A percentile compares a stretch with the other conserved stretches of the same genome.
phyloP scores from a whole-genome alignment of 2,329 filamentous ascomycete species.

The Pestalotiopsis sp. region DNA sequence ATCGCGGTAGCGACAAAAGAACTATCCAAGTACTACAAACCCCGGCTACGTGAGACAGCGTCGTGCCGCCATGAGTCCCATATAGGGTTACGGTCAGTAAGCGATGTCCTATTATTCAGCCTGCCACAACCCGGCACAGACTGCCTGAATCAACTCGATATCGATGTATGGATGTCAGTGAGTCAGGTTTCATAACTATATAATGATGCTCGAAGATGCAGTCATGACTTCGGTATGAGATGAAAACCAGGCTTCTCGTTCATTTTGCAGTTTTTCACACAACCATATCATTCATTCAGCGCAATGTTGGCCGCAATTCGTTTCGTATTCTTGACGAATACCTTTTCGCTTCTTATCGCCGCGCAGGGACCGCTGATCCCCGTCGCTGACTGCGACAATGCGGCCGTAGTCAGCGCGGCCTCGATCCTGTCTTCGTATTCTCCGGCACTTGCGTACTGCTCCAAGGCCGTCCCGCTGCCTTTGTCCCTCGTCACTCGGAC shows the following conservation, averaged over 20 bases:
- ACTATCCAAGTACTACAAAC: neutral
- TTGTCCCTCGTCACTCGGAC: neutral
- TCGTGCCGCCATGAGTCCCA: neutral
- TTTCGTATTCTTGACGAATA: neutral
- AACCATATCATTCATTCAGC: neutral
- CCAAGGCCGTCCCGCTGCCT: neutral
- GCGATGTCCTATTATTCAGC: neutral
- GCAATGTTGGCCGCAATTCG: neutral
- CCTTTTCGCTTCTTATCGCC: neutral
- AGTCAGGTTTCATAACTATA: neutral
- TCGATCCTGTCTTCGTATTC: neutral
- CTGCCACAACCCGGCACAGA: neutral
- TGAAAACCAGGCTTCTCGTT: neutral
- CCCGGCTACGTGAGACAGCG: neutral
- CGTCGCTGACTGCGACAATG: neutral
- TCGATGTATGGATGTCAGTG: neutral
- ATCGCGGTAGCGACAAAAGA: neutral
- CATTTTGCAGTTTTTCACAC: neutral
- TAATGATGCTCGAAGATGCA: neutral
- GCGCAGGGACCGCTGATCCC: neutral
- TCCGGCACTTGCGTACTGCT: neutral
- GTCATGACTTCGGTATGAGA: neutral
- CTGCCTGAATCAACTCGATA: neutral
- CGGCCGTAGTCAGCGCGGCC: neutral
- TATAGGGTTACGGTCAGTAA: neutral